Base-by-base conservation (phyloP, 352 stramenopile genomes). In the Phytophthora macrochlamydospora region DNA sequence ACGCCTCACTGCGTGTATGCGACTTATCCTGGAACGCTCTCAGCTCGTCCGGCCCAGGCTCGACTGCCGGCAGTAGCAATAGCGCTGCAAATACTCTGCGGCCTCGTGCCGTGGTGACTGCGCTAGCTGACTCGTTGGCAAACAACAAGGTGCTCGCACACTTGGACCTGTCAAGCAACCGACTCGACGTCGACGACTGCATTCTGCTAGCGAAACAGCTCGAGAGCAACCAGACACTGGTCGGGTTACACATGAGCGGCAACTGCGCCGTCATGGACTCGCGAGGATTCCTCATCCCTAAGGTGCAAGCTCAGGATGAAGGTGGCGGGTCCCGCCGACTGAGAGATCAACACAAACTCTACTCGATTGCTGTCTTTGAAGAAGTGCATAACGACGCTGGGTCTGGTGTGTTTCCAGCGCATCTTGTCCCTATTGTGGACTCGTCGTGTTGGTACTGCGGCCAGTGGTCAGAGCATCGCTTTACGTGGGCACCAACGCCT, bases 1-100 rank as follows among this genome's bases (percentile, higher is more conserved):
- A 94, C 62, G 73, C 71, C 14, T 92, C 83, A 8, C 52, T 93
- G 48, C 78, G 85, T 6, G 85, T 85, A 42, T 67, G 89, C 18
- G 85, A 93, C 38, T 49, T 93, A n/a, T 91, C 83, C 2, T 93
- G 85, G 85, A 93, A 93, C 66, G 66, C 83, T 0, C 73, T 93
- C 18, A 75, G 81, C 53, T 91, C 85, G 35, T 69, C 60, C 8
- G 66, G 55, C 0, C 45, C 61, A 9, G 53, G 18, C 13, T 65
- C 60, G 11, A 30, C 31, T 65, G 61, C 43, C 48, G 49, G 31
- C n/a, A 40, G 2, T 44, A 14, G 33, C 5, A 18, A 51, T 8
- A 24, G 12, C 13, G 24, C 28, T 43, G 53, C 45, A 24, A 46
- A 44, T 77, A 24, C 18, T 9, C 46, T 87, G 29, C 71, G 69